These are phyloP conservation scores for Penicillium hesseltinei DNA, from an alignment of 2,329 filamentous ascomycete species.

Conservation along the genomic window DNA sequence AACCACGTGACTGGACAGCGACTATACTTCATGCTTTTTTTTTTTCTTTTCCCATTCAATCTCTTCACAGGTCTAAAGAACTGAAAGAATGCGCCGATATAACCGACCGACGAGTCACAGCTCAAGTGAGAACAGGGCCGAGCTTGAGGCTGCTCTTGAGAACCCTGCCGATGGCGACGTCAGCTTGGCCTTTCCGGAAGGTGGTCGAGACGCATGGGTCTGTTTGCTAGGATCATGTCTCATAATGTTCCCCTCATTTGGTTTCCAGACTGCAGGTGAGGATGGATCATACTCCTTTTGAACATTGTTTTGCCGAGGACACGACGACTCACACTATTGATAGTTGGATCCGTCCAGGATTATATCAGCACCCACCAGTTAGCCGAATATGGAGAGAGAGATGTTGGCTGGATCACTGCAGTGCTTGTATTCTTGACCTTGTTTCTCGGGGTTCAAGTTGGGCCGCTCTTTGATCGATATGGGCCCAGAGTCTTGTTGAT, in stretches of 20 bases:
- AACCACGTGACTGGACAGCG: not conserved
- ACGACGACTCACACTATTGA: not conserved
- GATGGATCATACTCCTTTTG: not conserved
- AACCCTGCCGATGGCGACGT: slow-evolving; percentile 10
- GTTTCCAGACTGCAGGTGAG: slow-evolving; percentile 45
- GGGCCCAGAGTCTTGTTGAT: slow-evolving; percentile 45
- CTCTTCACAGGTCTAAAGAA: not conserved
- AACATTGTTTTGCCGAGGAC: not conserved
- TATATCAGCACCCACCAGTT: slow-evolving; percentile 50
- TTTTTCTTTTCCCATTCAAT: not conserved
- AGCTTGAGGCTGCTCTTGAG: not conserved
- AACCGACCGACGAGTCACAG: not conserved
- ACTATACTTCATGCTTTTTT: not conserved
- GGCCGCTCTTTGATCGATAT: slow-evolving; percentile 51
- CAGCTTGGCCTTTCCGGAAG: slow-evolving; percentile 29
- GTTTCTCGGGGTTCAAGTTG: slow-evolving; percentile 49
- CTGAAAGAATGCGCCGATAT: not conserved
- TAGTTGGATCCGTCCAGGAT: slow-evolving; percentile 50
- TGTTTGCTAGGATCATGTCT: slow-evolving; percentile 37
- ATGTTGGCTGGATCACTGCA: slow-evolving; percentile 53
- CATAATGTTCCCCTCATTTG: slow-evolving; percentile 43
- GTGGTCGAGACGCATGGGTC: slow-evolving; percentile 35
- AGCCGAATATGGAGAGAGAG: slow-evolving; percentile 40
- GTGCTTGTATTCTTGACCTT: slow-evolving; percentile 48
- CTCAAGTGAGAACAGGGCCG: not conserved